Percentiles rank a stretch among this genome's conserved stretches.
Conservation (phyloP, 2,329 filamentous ascomycete genomes). For the Leptographium radiaticola region DNA sequence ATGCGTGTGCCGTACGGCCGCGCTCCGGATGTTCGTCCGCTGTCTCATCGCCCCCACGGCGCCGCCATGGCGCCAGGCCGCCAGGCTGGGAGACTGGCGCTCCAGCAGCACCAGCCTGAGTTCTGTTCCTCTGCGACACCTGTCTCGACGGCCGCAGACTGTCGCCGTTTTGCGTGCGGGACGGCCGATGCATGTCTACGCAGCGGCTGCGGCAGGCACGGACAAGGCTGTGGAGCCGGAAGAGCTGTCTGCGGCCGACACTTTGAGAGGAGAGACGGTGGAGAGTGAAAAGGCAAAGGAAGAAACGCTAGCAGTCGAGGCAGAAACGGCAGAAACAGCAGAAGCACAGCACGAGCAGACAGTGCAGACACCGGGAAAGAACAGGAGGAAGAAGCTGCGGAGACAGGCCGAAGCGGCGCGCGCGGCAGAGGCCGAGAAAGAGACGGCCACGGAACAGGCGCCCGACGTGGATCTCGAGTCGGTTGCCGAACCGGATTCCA, state of each 20-base stretch:
- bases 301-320: neutral
- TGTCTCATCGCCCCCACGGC: conserved; percentile 4
- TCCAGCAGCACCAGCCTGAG: neutral
- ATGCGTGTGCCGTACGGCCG: conserved; percentile 10
- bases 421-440: neutral
- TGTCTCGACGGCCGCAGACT: neutral
- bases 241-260: neutral
- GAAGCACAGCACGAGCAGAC: too few relatives aligned
- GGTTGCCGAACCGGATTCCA: too few relatives aligned
- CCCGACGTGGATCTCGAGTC: neutral
- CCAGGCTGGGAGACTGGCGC: neutral
- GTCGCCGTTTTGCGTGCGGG: neutral
- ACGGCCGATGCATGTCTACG: neutral
- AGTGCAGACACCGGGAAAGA: conserved; percentile 6
- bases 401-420: conserved; percentile 1
- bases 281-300: neutral
- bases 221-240: neutral
- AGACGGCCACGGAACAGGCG: neutral
- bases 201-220: neutral
- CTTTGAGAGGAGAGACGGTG: too few relatives aligned
- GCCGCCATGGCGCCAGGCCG: neutral
- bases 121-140: neutral
- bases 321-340: neutral
- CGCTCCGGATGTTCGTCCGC: conserved; percentile 9
- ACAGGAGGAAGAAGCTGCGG: conserved; percentile 7